Evolutionary conservation across 805 yeast species (phyloP).

Genomic region (Candida tammaniensis): DNA sequence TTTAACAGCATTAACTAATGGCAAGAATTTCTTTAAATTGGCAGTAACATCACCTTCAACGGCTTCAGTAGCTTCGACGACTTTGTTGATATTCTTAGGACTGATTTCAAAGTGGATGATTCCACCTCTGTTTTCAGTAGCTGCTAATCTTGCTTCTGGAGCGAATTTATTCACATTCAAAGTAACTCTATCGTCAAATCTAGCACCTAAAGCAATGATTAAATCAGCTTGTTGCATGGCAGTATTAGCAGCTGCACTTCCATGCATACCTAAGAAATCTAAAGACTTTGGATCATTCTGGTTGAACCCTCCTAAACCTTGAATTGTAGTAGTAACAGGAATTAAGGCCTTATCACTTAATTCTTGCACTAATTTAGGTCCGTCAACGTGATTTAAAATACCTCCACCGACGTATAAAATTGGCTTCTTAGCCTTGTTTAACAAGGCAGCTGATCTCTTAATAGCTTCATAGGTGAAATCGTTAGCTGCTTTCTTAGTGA

Average conservation of each 20-base stretch:
- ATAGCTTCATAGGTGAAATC: conserved; percentile 76
- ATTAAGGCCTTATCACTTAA: conserved; percentile 87
- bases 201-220: conserved; percentile 91
- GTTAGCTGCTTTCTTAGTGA: conserved; percentile 67
- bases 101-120: conserved; percentile 93
- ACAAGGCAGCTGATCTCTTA: conserved; percentile 69
- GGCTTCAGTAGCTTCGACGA: conserved; percentile 93
- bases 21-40: conserved; percentile 71
- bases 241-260: conserved; percentile 89
- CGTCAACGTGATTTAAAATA: conserved; percentile 72
- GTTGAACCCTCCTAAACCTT: conserved; percentile 92
- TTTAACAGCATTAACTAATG: conserved; percentile 60
- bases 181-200: conserved; percentile 98
- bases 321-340: conserved; percentile 95
- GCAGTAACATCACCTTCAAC: conserved; percentile 92
- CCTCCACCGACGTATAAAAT: conserved; percentile 92
- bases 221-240: conserved; percentile 94
- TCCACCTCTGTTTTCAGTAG: conserved; percentile 87
- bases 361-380: conserved; percentile 76
- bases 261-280: conserved; percentile 99
- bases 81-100: conserved; percentile 97
- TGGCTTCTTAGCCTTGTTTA: conserved; percentile 84
- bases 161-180: conserved; percentile 84
- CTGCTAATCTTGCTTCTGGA: conserved; percentile 89
- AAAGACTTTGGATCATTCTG: conserved; percentile 86